Percentiles rank a stretch among this genome's conserved stretches.
Evolutionary conservation across 495 filamentous ascomycete genomes (phyloP).

Genomic region (Staphylotrichum longicolle): DNA sequence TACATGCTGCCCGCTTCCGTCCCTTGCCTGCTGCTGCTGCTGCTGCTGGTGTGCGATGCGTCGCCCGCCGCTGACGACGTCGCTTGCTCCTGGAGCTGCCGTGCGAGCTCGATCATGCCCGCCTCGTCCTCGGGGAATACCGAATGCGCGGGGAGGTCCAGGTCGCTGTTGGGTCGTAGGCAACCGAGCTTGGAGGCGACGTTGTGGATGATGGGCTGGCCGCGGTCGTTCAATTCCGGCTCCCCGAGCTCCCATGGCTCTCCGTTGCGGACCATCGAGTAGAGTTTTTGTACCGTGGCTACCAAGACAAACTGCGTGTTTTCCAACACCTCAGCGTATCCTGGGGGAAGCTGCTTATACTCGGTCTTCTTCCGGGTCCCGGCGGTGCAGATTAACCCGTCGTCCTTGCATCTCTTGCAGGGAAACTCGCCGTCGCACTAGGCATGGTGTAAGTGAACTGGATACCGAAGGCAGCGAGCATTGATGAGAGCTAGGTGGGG

Average conservation of each 20-base stretch:
- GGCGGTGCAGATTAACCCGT: conserved; percentile 56
- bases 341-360: conserved; percentile 56
- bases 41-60: conserved; percentile 5
- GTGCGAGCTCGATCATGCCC: conserved; percentile 50
- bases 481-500: background rate
- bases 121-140: conserved; percentile 55
- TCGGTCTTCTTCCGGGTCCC: conserved; percentile 59
- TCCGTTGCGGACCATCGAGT: conserved; percentile 55
- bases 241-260: conserved; percentile 56
- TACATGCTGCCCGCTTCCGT: conserved; percentile 41
- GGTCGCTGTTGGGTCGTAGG: conserved; percentile 53
- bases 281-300: conserved; percentile 57
- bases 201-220: conserved; percentile 56
- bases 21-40: conserved; percentile 28
- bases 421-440: conserved; percentile 67
- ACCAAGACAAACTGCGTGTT: conserved; percentile 58
- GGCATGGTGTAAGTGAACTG: conserved; percentile 18
- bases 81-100: conserved; percentile 47
- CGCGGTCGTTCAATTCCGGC: conserved; percentile 55
- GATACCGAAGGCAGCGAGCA: background rate
- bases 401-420: conserved; percentile 65
- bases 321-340: conserved; percentile 58
- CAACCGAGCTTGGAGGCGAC: conserved; percentile 57
- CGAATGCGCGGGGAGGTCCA: conserved; percentile 53
- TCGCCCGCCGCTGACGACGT: conserved; percentile 27